Conservation (phyloP, 2,329 filamentous ascomycete species). For the Cercospora sojina region DNA sequence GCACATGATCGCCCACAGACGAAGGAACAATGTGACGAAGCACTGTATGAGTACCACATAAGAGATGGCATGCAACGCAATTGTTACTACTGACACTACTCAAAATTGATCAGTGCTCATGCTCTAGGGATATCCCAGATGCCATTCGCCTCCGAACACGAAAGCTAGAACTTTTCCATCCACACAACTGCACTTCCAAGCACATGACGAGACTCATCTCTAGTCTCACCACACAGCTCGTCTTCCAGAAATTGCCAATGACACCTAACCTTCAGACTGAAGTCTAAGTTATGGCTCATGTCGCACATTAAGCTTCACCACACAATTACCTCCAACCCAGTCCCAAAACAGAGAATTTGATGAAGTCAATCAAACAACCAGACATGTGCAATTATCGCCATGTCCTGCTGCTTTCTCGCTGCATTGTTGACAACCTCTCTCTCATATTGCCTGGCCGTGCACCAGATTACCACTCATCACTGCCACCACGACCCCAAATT, state of each 20-base stretch:
- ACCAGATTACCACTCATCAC: not conserved
- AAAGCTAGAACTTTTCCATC: not conserved
- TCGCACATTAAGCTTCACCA: slow-evolving; percentile 8
- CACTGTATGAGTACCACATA: not conserved
- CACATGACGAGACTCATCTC: not conserved
- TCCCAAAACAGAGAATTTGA: slow-evolving; percentile 11
- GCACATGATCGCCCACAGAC: slow-evolving; percentile 3
- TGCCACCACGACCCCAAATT: not conserved
- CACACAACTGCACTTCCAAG: not conserved
- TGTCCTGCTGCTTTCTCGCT: not conserved
- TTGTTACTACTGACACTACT: not conserved
- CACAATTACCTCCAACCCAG: slow-evolving; percentile 10
- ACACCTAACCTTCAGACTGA: not conserved
- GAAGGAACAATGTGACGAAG: slow-evolving; percentile 1
- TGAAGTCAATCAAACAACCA: slow-evolving; percentile 9
- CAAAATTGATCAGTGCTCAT: not conserved
- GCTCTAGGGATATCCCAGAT: slow-evolving; percentile 1
- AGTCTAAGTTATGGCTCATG: not conserved
- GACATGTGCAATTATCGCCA: not conserved
- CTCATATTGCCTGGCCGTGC: not conserved
- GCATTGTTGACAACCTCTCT: not conserved
- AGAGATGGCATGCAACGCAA: not conserved
- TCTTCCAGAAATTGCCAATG: slow-evolving; percentile 5
- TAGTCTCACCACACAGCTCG: not conserved
- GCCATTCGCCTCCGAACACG: not conserved